These are phyloP conservation scores for Fusarium illudens DNA, from an alignment of 2,329 filamentous ascomycete species.

Conservation along the genomic window DNA sequence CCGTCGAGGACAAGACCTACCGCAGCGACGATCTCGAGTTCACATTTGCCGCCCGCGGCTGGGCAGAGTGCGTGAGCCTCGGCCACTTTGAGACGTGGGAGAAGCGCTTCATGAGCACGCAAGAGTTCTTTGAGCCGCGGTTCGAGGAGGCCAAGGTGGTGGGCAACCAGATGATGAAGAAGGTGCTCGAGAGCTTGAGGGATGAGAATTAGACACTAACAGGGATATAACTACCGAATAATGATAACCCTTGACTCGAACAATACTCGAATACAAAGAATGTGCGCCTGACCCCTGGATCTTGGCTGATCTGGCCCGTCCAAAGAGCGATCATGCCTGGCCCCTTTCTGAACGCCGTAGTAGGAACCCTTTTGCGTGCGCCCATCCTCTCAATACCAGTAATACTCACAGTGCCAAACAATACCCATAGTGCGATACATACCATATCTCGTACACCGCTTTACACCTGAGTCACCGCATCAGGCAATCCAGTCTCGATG, in stretches of 20 bases:
- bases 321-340: neutral
- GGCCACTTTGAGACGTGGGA: conserved; percentile 94
- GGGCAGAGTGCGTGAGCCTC: conserved; percentile 91
- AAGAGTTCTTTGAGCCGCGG: conserved; percentile 88
- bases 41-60: conserved; percentile 93
- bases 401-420: neutral
- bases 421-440: neutral
- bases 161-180: conserved; percentile 97
- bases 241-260: conserved; percentile 1
- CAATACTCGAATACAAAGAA: conserved; percentile 1
- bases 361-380: neutral
- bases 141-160: conserved; percentile 88
- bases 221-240: neutral
- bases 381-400: neutral
- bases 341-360: conserved; percentile 1
- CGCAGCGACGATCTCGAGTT: conserved; percentile 97
- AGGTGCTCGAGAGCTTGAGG: conserved; percentile 82
- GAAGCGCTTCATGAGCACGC: conserved; percentile 89
- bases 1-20: conserved; percentile 89
- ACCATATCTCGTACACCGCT: neutral
- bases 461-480: conserved; percentile 51
- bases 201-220: conserved; percentile 34
- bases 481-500: conserved; percentile 56
- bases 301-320: neutral
- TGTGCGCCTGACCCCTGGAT: conserved; percentile 14